Conservation (phyloP, 2,329 filamentous ascomycete species). For the Neofusicoccum cordaticola region DNA sequence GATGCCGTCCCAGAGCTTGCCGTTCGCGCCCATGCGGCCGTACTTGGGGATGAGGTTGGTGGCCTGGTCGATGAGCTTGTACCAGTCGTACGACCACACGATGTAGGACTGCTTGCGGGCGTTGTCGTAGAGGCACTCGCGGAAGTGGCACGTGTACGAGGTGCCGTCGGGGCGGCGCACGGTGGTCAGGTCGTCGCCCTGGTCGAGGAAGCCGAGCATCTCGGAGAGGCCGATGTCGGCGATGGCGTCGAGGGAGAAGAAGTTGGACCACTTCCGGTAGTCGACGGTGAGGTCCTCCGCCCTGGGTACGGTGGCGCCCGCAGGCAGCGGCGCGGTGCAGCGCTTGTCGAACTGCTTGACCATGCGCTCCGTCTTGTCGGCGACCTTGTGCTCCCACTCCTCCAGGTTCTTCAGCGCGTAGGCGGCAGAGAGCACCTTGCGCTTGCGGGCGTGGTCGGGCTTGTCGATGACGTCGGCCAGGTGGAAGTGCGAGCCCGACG, state of each 20-base stretch:
- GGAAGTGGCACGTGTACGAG: slow-evolving; percentile 46
- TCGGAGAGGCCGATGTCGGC: slow-evolving; percentile 55
- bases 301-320: slow-evolving; percentile 21
- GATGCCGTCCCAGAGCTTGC: slow-evolving; percentile 28
- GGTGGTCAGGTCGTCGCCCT: slow-evolving; percentile 45
- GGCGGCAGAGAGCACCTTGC: slow-evolving; percentile 23
- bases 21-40: slow-evolving; percentile 20
- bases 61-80: slow-evolving; percentile 46
- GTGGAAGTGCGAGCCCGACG: slow-evolving; percentile 50
- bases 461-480: slow-evolving; percentile 38
- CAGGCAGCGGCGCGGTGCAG: slow-evolving; percentile 39
- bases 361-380: slow-evolving; percentile 17
- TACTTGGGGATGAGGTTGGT: slow-evolving; percentile 49
- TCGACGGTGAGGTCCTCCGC: slow-evolving; percentile 48
- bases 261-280: slow-evolving; percentile 53
- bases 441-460: slow-evolving; percentile 27
- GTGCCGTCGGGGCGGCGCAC: slow-evolving; percentile 48
- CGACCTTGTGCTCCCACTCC: slow-evolving; percentile 22
- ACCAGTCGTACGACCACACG: slow-evolving; percentile 53
- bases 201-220: slow-evolving; percentile 52
- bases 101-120: slow-evolving; percentile 51
- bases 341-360: slow-evolving; percentile 44
- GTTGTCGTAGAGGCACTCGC: slow-evolving; percentile 52
- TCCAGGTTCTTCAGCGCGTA: slow-evolving; percentile 24
- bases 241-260: slow-evolving; percentile 57